These are phyloP conservation scores for Huntiella savannae DNA, from an alignment of 2,329 filamentous ascomycete genomes.

Conservation along the genomic window DNA sequence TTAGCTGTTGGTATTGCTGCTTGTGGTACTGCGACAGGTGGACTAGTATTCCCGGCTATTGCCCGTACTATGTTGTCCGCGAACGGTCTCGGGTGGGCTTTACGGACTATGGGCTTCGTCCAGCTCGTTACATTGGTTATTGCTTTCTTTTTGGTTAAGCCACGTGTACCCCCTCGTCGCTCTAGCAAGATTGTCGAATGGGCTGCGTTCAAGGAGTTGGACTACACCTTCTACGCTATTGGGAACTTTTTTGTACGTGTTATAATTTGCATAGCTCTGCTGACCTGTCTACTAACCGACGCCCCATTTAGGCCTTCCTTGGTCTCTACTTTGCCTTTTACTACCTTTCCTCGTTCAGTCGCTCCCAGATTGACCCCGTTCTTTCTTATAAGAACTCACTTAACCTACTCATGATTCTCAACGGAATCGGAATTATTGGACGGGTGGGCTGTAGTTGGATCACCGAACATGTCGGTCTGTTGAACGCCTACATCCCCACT, in stretches of 20 bases:
- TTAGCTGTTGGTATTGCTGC: slow-evolving; percentile 44
- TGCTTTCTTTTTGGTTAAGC: slow-evolving; percentile 22
- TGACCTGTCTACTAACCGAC: neutral
- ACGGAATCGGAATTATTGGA: slow-evolving; percentile 39
- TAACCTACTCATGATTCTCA: slow-evolving; percentile 44
- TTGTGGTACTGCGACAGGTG: slow-evolving; percentile 39
- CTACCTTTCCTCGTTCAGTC: slow-evolving; percentile 34
- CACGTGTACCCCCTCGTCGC: slow-evolving; percentile 24
- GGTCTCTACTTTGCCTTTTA: slow-evolving; percentile 39
- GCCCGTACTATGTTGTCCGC: slow-evolving; percentile 13
- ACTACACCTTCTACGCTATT: slow-evolving; percentile 24
- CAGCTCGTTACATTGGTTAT: slow-evolving; percentile 24
- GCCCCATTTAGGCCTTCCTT: slow-evolving; percentile 23
- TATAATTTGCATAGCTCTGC: neutral
- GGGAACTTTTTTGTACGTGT: slow-evolving; percentile 16
- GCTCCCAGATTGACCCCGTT: slow-evolving; percentile 20
- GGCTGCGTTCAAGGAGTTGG: slow-evolving; percentile 25
- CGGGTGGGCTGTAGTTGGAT: slow-evolving; percentile 38
- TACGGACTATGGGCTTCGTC: slow-evolving; percentile 41
- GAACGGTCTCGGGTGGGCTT: slow-evolving; percentile 26
- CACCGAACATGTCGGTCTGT: slow-evolving; percentile 36
- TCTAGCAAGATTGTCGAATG: slow-evolving; percentile 25
- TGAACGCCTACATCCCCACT: slow-evolving; percentile 40
- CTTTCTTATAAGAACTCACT: slow-evolving; percentile 32
- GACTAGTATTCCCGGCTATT: slow-evolving; percentile 32